phyloP scores from a whole-genome alignment of 2,329 filamentous ascomycete genomes.

The Aspergillus terreus region DNA sequence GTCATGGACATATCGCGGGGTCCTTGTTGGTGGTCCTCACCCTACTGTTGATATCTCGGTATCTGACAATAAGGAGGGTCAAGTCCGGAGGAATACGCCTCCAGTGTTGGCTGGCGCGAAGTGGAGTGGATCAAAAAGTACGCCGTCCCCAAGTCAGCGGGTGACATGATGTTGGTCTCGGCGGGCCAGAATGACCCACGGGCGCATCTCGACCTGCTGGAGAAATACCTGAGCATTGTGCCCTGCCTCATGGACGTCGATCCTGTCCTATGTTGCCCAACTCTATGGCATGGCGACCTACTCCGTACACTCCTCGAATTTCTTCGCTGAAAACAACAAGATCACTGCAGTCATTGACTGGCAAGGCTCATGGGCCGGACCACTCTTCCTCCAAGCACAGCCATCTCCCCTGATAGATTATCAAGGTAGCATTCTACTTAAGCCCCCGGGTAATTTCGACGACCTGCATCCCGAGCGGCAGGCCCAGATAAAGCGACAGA shows the following conservation, averaged over 20 bases:
- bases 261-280: slow-evolving; percentile 19
- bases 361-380: slow-evolving; percentile 33
- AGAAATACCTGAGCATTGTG: slow-evolving; percentile 29
- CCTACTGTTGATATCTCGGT: slow-evolving; percentile 3
- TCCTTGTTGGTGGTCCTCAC: slow-evolving; percentile 31
- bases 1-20: slow-evolving; percentile 35
- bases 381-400: slow-evolving; percentile 21
- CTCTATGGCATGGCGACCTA: slow-evolving; percentile 42
- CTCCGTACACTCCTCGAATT: slow-evolving; percentile 34
- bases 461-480: slow-evolving; percentile 13
- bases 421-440: slow-evolving; percentile 20
- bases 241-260: slow-evolving; percentile 28
- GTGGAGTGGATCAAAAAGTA: slow-evolving; percentile 31
- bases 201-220: slow-evolving; percentile 30
- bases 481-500: slow-evolving; percentile 11
- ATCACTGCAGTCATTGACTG: slow-evolving; percentile 43
- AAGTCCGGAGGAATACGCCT: slow-evolving; percentile 28
- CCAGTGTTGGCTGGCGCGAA: slow-evolving; percentile 30
- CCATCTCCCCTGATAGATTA: slow-evolving; percentile 23
- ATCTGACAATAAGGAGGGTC: slow-evolving; percentile 23
- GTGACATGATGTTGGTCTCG: slow-evolving; percentile 20
- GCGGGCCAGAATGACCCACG: slow-evolving; percentile 25
- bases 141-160: slow-evolving; percentile 18
- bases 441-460: slow-evolving; percentile 21
- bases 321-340: slow-evolving; percentile 33